phyloP scores from a whole-genome alignment of 306 rosid species.

The Pyrus communis region DNA sequence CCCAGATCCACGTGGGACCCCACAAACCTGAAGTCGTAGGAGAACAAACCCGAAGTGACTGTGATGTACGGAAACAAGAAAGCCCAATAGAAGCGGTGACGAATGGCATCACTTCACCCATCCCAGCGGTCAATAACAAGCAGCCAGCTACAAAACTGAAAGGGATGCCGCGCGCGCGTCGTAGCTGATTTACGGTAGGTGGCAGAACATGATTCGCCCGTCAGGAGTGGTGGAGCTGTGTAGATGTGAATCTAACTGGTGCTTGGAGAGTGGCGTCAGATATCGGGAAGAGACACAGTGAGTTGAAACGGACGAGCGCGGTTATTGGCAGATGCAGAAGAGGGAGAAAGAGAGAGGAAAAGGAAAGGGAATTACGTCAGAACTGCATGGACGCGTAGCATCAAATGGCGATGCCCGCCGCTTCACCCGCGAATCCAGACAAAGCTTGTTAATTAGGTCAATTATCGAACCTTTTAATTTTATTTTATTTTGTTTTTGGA shows the following conservation, averaged over 20 bases:
- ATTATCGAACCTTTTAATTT: background rate
- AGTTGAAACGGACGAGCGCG: conserved; percentile 5
- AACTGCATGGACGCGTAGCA: conserved; percentile 25
- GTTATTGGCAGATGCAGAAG: conserved; percentile 4
- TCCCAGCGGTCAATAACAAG: background rate
- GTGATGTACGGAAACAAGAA: conserved; percentile 13
- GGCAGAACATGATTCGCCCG: background rate
- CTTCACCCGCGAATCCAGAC: conserved; percentile 31
- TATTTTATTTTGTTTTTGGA: background rate
- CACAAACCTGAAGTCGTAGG: background rate
- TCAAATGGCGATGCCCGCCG: conserved; percentile 24
- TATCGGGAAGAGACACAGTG: background rate
- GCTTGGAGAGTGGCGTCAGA: background rate
- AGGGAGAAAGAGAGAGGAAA: too few relatives aligned
- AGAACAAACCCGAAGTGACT: background rate
- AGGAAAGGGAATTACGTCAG: conserved; percentile 5
- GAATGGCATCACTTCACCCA: background rate
- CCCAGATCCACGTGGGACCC: background rate
- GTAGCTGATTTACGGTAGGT: background rate
- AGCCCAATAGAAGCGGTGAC: background rate
- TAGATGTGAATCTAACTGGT: conserved; percentile 1
- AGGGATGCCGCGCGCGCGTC: background rate
- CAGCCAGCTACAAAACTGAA: background rate
- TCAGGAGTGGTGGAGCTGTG: background rate
- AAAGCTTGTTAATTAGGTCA: conserved; percentile 15